Evolutionary conservation across 208 protist genomes (phyloP).

Genomic region (Sergeia podlipaevii): DNA sequence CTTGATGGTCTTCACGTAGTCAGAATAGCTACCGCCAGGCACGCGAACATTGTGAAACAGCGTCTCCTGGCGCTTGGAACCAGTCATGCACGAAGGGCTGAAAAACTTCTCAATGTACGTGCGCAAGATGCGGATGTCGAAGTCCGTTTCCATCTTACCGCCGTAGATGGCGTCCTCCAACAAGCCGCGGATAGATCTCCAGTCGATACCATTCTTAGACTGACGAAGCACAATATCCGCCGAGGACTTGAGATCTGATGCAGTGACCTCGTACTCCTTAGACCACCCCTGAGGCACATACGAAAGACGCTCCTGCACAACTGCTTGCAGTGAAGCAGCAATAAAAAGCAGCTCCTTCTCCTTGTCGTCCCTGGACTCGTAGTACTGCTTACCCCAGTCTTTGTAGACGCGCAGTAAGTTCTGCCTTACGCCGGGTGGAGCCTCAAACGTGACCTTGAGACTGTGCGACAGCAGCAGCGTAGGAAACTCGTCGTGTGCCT

Average conservation of each 20-base stretch:
- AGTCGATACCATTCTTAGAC: conserved; percentile 63
- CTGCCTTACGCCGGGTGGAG: conserved; percentile 94
- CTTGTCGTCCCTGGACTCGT: conserved; percentile 48
- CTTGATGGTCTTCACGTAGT: conserved; percentile 77
- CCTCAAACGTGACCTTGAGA: conserved; percentile 96
- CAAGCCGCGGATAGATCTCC: conserved; percentile 92
- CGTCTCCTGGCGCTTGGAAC: conserved; percentile 40
- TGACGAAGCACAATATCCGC: conserved; percentile 89
- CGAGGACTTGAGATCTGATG: conserved; percentile 91
- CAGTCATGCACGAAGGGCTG: conserved; percentile 50
- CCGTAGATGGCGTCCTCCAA: conserved; percentile 96
- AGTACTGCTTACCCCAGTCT: conserved; percentile 60
- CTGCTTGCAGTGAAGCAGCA: conserved; percentile 93
- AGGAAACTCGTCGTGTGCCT: conserved; percentile 94
- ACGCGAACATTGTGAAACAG: conserved; percentile 62
- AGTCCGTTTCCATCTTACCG: conserved; percentile 94
- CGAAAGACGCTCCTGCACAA: conserved; percentile 96
- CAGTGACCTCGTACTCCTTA: conserved; percentile 97
- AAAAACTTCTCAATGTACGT: conserved; percentile 94
- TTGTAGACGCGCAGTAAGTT: conserved; percentile 95
- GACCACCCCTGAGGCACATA: conserved; percentile 98
- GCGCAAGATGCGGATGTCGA: conserved; percentile 90
- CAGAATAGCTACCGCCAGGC: conserved; percentile 52
- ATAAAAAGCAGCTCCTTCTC: conserved; percentile 93
- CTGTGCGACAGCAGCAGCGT: conserved; percentile 92